Conservation (phyloP, 768 basidiomycete genomes). For the Tricholoma bakamatsutake region DNA sequence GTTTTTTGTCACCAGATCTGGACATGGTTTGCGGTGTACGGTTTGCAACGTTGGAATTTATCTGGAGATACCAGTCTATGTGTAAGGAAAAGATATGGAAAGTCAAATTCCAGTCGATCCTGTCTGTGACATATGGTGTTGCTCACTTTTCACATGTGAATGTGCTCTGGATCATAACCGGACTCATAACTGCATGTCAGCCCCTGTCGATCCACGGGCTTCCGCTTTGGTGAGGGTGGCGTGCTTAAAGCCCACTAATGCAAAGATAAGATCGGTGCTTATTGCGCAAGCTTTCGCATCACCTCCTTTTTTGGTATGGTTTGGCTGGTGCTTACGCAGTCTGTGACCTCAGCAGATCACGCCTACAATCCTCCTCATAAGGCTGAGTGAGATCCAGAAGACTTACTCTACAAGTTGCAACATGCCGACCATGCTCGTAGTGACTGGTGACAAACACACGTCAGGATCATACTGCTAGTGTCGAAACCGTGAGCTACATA, state of each 20-base stretch:
- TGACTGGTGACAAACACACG: too few species aligned
- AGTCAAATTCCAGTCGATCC: background rate
- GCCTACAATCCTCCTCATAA: too few species aligned
- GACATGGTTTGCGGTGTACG: slow-evolving; percentile 34
- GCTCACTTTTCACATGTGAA: background rate
- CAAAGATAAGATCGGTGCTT: too few species aligned
- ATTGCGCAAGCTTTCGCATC: background rate
- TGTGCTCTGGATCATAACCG: background rate
- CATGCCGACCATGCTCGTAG: too few species aligned
- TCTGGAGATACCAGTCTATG: background rate
- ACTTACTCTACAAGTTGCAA: too few species aligned
- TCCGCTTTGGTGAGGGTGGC: too few species aligned
- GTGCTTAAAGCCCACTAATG: too few species aligned
- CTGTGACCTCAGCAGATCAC: too few species aligned
- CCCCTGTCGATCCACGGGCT: background rate
- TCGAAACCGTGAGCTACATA: too few species aligned
- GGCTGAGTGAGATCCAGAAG: too few species aligned
- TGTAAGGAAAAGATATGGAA: background rate
- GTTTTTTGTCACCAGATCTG: slow-evolving; percentile 58
- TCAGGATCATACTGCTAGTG: too few species aligned
- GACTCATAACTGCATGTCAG: background rate
- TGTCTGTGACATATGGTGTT: background rate
- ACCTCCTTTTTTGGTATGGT: background rate
- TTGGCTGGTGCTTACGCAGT: too few species aligned
- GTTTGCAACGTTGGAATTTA: background rate